These are phyloP conservation scores for Candida labiduridarum DNA, from an alignment of 1,139 yeast genomes.

Conservation along the genomic window DNA sequence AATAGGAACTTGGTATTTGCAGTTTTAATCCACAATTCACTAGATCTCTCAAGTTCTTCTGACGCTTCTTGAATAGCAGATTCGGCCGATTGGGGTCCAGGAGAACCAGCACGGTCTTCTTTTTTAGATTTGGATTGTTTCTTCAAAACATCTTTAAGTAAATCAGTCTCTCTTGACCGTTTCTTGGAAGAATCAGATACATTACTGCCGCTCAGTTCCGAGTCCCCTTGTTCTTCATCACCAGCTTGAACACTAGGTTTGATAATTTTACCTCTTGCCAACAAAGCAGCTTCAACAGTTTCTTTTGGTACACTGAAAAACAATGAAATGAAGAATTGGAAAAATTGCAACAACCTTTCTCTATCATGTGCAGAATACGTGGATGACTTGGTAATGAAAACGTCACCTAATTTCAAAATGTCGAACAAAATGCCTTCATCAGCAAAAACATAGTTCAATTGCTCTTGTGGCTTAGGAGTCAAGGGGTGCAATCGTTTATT, in stretches of 20 bases:
- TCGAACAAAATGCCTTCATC: slow-evolving; percentile 77
- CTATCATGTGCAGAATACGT: slow-evolving; percentile 82
- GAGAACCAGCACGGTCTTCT: slow-evolving; percentile 39
- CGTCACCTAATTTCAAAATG: slow-evolving; percentile 65
- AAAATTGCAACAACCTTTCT: slow-evolving; percentile 71
- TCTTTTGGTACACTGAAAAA: slow-evolving; percentile 62
- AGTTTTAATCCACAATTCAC: slow-evolving; percentile 66
- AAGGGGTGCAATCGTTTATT: slow-evolving; percentile 78
- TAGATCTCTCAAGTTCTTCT: slow-evolving; percentile 58
- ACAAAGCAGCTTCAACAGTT: slow-evolving; percentile 28
- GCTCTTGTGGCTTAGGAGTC: slow-evolving; percentile 84
- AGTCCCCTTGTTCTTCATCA: slow-evolving; percentile 16
- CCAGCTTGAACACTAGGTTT: slow-evolving; percentile 15
- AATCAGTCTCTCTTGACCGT: slow-evolving; percentile 64
- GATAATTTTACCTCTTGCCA: slow-evolving; percentile 22
- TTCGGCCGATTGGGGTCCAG: slow-evolving; percentile 31
- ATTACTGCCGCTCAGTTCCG: slow-evolving; percentile 10
- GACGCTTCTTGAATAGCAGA: slow-evolving; percentile 37
- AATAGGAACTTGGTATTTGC: slow-evolving; percentile 37
- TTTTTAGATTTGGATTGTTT: slow-evolving; percentile 55
- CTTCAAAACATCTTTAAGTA: slow-evolving; percentile 75
- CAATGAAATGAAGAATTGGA: slow-evolving; percentile 67
- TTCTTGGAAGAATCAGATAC: slow-evolving; percentile 36
- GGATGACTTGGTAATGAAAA: slow-evolving; percentile 69
- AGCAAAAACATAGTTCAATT: slow-evolving; percentile 65